Conservation (phyloP, 164 flowering plant genomes). For the Houttuynia cordata region DNA sequence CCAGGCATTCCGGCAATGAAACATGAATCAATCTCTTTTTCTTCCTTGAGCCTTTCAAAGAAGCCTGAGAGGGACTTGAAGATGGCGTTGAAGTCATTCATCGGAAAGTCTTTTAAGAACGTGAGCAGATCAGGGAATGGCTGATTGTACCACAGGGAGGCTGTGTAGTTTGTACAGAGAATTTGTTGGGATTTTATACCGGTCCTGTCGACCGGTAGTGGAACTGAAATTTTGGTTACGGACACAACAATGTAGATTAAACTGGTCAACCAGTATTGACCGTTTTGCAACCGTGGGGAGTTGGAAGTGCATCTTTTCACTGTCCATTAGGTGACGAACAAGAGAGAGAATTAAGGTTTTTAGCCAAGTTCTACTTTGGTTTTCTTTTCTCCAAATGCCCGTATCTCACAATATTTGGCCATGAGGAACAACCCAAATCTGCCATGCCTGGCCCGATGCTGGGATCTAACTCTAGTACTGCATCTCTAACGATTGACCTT, state of each 20-base stretch:
- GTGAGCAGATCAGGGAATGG: constrained; percentile 28
- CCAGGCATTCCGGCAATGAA: constrained; percentile 43
- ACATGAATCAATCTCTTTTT: constrained; percentile 19
- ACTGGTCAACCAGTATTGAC: no score
- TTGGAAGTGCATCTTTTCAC: no score
- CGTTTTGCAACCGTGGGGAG: no score
- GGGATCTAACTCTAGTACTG: neutral
- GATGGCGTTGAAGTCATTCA: constrained; percentile 57
- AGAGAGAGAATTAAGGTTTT: no score
- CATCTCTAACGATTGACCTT: neutral
- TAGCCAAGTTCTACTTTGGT: no score
- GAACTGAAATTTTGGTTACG: no score
- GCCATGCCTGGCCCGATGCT: neutral
- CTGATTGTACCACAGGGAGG: constrained; percentile 11
- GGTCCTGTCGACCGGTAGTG: no score
- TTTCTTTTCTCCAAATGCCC: no score
- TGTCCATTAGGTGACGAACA: no score
- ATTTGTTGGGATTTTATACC: no score
- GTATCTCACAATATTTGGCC: constrained; percentile 66
- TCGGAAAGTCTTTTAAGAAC: constrained; percentile 52
- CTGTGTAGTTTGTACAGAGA: no score
- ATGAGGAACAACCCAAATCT: constrained; percentile 19
- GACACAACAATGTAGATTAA: no score
- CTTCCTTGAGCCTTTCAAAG: constrained; percentile 11
- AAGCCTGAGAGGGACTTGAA: constrained; percentile 27